Evolutionary conservation across 352 stramenopile species (phyloP).

Genomic region (Plasmopara halstedii): DNA sequence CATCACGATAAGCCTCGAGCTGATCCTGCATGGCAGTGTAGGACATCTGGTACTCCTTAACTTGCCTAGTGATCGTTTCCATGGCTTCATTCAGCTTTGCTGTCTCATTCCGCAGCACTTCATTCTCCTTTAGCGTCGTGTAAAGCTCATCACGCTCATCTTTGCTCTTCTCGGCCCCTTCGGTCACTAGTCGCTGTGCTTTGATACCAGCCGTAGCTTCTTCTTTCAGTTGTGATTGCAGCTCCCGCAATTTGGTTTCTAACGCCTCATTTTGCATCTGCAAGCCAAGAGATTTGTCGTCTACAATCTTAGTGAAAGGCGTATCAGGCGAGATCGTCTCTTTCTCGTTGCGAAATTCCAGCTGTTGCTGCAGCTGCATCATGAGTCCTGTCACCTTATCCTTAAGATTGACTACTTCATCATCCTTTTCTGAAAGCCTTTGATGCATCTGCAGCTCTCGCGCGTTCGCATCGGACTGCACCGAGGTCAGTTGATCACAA

Average conservation of each 20-base stretch:
- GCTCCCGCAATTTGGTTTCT: constrained; percentile 25
- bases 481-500: constrained; percentile 39
- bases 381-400: constrained; percentile 12
- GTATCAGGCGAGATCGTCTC: not conserved
- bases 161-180: constrained; percentile 33
- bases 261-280: constrained; percentile 33
- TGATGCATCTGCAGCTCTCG: constrained; percentile 7
- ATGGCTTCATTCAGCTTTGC: constrained; percentile 30
- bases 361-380: constrained; percentile 13
- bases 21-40: constrained; percentile 44
- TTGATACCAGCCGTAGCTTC: constrained; percentile 29
- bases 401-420: constrained; percentile 16
- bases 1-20: constrained; percentile 39
- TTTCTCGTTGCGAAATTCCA: constrained; percentile 1
- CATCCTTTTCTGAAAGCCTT: constrained; percentile 18
- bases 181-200: constrained; percentile 21
- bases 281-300: constrained; percentile 17
- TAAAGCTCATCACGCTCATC: constrained; percentile 56
- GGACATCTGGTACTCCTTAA: constrained; percentile 37
- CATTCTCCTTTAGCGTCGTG: constrained; percentile 55
- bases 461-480: constrained; percentile 25
- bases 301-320: not conserved
- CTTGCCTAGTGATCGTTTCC: constrained; percentile 26
- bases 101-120: constrained; percentile 40
- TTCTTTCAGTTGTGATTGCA: constrained; percentile 26